These are phyloP conservation scores for Mycosphaerelloides madeirae DNA, from an alignment of 2,329 filamentous ascomycete species.

Conservation along the genomic window DNA sequence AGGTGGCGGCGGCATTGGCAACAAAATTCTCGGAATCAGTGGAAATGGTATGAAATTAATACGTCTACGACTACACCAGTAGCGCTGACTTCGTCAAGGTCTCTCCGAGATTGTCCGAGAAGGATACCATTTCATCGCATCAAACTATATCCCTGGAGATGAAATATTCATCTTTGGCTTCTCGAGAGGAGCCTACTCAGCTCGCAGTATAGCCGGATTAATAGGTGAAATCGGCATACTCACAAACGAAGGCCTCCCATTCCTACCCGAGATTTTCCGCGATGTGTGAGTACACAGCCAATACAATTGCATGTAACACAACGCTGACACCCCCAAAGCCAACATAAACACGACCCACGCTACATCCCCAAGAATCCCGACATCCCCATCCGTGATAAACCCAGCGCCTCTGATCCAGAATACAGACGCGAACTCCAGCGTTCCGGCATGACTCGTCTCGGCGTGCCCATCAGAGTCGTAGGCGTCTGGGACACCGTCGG, in stretches of 20 bases:
- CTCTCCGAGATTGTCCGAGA: conserved; percentile 46
- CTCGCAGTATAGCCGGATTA: conserved; percentile 43
- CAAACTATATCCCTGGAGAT: conserved; percentile 50
- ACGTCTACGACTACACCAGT: no score
- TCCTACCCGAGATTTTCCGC: conserved; percentile 44
- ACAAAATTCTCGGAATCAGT: conserved; percentile 32
- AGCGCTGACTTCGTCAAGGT: conserved; percentile 23
- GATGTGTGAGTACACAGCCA: no score
- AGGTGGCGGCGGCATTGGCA: conserved; percentile 39
- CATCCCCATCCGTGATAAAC: conserved; percentile 45
- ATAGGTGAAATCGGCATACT: conserved; percentile 45
- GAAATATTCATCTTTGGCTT: conserved; percentile 49
- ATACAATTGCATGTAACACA: no score
- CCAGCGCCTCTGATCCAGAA: conserved; percentile 38
- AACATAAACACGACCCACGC: conserved; percentile 39
- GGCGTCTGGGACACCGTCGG: conserved; percentile 46
- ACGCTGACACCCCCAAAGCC: no score
- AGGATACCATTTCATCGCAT: conserved; percentile 49
- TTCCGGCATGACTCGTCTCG: conserved; percentile 30
- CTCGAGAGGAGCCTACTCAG: conserved; percentile 45
- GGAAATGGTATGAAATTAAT: conserved; percentile 8
- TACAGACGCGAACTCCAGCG: conserved; percentile 40
- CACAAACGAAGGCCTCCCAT: conserved; percentile 43
- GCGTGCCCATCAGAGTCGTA: conserved; percentile 38
- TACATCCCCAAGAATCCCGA: conserved; percentile 45